A percentile compares a stretch with the other conserved stretches of the same genome.
Conservation (phyloP, 2,329 filamentous ascomycete genomes). For the Venturia asperata region DNA sequence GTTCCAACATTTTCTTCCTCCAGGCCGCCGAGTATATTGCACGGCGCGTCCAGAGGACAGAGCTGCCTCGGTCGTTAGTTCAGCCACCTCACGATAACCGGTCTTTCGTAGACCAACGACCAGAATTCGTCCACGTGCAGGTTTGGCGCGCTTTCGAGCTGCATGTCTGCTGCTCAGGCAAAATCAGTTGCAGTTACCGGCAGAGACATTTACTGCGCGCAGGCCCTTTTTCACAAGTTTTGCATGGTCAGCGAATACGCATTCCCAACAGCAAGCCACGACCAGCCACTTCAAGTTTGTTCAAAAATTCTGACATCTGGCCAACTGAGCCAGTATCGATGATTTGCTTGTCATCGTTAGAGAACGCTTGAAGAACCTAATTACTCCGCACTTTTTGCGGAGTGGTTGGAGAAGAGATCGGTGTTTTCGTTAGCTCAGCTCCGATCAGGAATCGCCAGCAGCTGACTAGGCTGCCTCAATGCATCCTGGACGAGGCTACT, state of each 20-base stretch:
- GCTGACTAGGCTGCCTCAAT: background rate
- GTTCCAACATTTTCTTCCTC: background rate
- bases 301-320: background rate
- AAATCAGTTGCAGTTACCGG: background rate
- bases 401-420: background rate
- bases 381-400: background rate
- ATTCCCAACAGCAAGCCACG: background rate
- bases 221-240: background rate
- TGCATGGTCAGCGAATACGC: background rate
- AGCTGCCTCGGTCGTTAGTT: background rate
- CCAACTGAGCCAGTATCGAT: background rate
- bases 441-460: background rate
- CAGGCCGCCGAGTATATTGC: background rate
- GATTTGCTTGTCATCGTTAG: background rate
- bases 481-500: background rate
- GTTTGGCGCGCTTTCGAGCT: background rate
- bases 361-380: background rate
- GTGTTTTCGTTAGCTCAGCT: background rate
- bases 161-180: background rate
- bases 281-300: background rate
- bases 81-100: background rate
- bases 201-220: slow-evolving; percentile 1
- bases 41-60: slow-evolving; percentile 3
- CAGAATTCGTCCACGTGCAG: background rate
- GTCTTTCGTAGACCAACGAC: background rate